Evolutionary conservation across 371 early-diverging fungal species (phyloP).

Genomic region (Parasitella parasitica): DNA sequence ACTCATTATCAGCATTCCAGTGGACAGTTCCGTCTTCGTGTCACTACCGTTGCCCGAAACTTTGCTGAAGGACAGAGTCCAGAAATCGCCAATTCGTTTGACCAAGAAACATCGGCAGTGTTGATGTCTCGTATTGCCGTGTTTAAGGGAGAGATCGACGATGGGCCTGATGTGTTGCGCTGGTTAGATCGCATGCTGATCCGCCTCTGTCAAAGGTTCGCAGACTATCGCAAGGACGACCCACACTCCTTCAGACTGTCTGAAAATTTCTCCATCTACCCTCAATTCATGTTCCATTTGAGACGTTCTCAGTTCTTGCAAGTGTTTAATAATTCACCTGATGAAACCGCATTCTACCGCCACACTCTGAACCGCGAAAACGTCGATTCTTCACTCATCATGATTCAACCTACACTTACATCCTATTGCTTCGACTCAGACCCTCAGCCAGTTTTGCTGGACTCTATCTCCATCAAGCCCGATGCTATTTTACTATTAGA

Average conservation of each 20-base stretch:
- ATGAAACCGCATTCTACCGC: constrained; percentile 97
- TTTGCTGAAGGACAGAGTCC: constrained; percentile 90
- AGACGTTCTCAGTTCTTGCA: constrained; percentile 98
- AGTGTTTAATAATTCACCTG: constrained; percentile 98
- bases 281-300: constrained; percentile 99
- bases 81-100: constrained; percentile 92
- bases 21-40: constrained; percentile 89
- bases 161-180: constrained; percentile 97
- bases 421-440: constrained; percentile 90
- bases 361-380: constrained; percentile 95
- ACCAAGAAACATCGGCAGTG: constrained; percentile 99
- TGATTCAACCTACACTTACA: constrained; percentile 99
- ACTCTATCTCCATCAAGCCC: constrained; percentile 95
- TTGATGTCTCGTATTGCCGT: constrained; percentile 98
- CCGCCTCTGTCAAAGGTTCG: constrained; percentile 96
- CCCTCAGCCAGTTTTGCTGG: constrained; percentile 95
- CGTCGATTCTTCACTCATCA: constrained; percentile 94
- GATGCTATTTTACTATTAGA: constrained; percentile 97
- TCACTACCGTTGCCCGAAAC: constrained; percentile 94
- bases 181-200: constrained; percentile 99
- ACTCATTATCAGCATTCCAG: constrained; percentile 95
- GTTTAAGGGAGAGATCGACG: constrained; percentile 97
- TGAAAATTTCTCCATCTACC: constrained; percentile 96
- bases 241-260: constrained; percentile 91
- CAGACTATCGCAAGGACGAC: constrained; percentile 96